Evolutionary conservation across 192 early-diverging fungal species (phyloP).

Genomic region (Podila clonocystis): DNA sequence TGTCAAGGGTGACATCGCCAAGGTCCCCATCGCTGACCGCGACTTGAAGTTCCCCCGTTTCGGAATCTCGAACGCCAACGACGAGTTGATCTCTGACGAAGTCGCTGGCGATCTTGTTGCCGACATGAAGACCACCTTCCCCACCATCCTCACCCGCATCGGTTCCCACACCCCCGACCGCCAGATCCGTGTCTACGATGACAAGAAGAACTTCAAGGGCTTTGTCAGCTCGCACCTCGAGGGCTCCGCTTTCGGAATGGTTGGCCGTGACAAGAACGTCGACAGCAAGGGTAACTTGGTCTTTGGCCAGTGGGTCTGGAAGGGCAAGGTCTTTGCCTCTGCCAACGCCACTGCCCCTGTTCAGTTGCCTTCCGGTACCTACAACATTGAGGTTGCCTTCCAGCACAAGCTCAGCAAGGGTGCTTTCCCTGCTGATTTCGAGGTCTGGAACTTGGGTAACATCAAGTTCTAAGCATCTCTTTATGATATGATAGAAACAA

Average conservation of each 20-base stretch:
- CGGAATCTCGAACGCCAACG: neutral
- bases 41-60: slow-evolving; percentile 21
- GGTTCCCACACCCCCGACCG: slow-evolving; percentile 23
- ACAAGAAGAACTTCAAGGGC: slow-evolving; percentile 2
- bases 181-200: slow-evolving; percentile 13
- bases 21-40: slow-evolving; percentile 51
- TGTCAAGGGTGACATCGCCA: slow-evolving; percentile 30
- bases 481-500: too few relatives aligned
- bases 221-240: neutral
- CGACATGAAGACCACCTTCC: slow-evolving; percentile 2
- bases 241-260: slow-evolving; percentile 1
- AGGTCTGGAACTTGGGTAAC: slow-evolving; percentile 21
- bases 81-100: neutral
- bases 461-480: neutral
- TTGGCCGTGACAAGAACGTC: slow-evolving; percentile 6
- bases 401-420: slow-evolving; percentile 46
- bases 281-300: slow-evolving; percentile 1
- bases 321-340: slow-evolving; percentile 11
- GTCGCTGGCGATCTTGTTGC: neutral
- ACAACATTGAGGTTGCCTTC: slow-evolving; percentile 27
- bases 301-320: slow-evolving; percentile 16
- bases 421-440: slow-evolving; percentile 25
- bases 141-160: slow-evolving; percentile 1
- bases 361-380: slow-evolving; percentile 6
- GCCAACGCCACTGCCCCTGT: slow-evolving; percentile 3